phyloP scores from a whole-genome alignment of 2,329 filamentous ascomycete species.

The Hypoxylon sp. region DNA sequence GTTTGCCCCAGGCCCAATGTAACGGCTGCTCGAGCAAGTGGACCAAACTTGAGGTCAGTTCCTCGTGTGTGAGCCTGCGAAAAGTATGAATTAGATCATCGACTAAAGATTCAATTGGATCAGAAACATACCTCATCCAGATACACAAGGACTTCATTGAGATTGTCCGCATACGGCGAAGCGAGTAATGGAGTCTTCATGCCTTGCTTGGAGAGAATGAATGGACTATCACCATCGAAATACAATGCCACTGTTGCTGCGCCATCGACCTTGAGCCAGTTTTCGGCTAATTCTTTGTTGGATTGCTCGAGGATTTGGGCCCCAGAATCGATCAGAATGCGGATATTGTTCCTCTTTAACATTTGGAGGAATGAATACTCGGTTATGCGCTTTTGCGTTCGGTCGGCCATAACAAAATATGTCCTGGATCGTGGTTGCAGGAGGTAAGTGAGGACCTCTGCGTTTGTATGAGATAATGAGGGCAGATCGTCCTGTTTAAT shows the following conservation, averaged over 20 bases:
- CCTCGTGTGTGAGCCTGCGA: slow-evolving; percentile 69
- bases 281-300: slow-evolving; percentile 64
- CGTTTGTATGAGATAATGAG: slow-evolving; percentile 71
- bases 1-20: slow-evolving; percentile 71
- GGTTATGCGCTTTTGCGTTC: slow-evolving; percentile 56
- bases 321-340: slow-evolving; percentile 74
- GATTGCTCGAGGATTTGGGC: slow-evolving; percentile 75
- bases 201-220: slow-evolving; percentile 59
- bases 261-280: slow-evolving; percentile 65
- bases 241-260: slow-evolving; percentile 67
- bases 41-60: slow-evolving; percentile 71
- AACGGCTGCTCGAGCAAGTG: slow-evolving; percentile 63
- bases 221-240: slow-evolving; percentile 65
- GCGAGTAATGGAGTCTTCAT: slow-evolving; percentile 63
- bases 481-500: slow-evolving; percentile 74
- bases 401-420: slow-evolving; percentile 59
- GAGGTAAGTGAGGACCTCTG: slow-evolving; percentile 73
- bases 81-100: slow-evolving; percentile 2
- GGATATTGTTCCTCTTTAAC: slow-evolving; percentile 59
- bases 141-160: slow-evolving; percentile 69
- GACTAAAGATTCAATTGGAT: neutral
- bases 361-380: slow-evolving; percentile 63
- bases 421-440: slow-evolving; percentile 65
- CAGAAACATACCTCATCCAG: slow-evolving; percentile 63
- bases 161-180: slow-evolving; percentile 68